A percentile compares a stretch with the other conserved stretches of the same genome.
Conservation (phyloP, 352 stramenopile genomes). For the Nothophytophthora sp. region DNA sequence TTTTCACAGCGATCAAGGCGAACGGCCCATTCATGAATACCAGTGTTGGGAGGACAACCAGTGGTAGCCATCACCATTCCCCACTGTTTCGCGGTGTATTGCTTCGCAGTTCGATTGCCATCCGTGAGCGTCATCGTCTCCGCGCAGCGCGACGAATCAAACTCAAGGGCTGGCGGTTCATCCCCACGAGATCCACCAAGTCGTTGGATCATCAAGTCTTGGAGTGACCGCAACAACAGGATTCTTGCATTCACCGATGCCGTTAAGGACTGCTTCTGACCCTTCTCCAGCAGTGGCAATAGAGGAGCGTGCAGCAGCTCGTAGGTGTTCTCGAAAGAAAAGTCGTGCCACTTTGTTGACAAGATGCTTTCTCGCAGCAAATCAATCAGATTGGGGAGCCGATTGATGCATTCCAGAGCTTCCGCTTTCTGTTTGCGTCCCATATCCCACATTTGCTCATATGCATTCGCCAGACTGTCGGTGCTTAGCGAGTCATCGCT, state of each 20-base stretch:
- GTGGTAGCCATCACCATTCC: constrained; percentile 90
- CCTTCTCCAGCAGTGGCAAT: constrained; percentile 61
- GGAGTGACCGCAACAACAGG: constrained; percentile 74
- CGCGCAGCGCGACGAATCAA: constrained; percentile 83
- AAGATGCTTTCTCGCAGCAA: constrained; percentile 72
- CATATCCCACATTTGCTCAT: constrained; percentile 75
- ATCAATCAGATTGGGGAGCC: constrained; percentile 56
- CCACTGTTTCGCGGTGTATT: constrained; percentile 92
- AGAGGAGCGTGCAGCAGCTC: constrained; percentile 68
- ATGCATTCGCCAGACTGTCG: constrained; percentile 60
- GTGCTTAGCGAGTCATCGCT: constrained; percentile 45
- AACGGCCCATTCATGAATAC: constrained; percentile 89
- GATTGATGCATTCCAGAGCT: constrained; percentile 72
- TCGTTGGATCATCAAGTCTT: constrained; percentile 86
- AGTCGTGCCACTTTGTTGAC: constrained; percentile 46
- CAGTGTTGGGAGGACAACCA: constrained; percentile 80
- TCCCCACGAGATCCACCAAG: constrained; percentile 73
- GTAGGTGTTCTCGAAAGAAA: constrained; percentile 66
- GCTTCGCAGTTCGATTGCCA: constrained; percentile 81
- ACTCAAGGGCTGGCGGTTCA: constrained; percentile 80
- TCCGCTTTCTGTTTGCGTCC: constrained; percentile 57
- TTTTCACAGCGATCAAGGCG: constrained; percentile 89
- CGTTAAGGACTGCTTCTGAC: constrained; percentile 12
- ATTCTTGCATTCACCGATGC: constrained; percentile 45
- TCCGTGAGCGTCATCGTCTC: constrained; percentile 90